A percentile compares a stretch with the other conserved stretches of the same genome.
These are phyloP conservation scores for Termitomyces sp. DNA, from an alignment of 768 basidiomycete species.

Conservation along the genomic window DNA sequence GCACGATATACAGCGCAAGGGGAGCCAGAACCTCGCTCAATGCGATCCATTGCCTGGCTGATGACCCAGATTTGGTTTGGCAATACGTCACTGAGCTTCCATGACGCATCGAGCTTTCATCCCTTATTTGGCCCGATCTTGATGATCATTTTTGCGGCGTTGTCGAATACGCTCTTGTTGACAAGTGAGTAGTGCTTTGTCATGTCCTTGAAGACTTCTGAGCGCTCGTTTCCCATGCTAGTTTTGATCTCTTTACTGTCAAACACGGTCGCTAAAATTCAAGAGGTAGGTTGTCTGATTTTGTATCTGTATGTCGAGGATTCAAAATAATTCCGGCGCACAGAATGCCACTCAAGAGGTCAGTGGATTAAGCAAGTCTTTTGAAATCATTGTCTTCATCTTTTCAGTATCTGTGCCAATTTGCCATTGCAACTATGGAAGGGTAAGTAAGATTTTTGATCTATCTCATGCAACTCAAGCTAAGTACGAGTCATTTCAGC, in stretches of 20 bases:
- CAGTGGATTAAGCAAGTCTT: neutral
- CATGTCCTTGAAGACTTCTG: neutral
- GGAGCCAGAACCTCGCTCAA: slow-evolving; percentile 22
- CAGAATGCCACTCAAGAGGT: slow-evolving; percentile 47
- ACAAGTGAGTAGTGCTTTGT: slow-evolving; percentile 51
- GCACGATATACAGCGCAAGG: slow-evolving; percentile 15
- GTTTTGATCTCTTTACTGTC: slow-evolving; percentile 46
- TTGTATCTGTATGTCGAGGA: neutral
- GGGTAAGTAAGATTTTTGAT: slow-evolving; percentile 41
- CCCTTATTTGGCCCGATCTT: slow-evolving; percentile 71
- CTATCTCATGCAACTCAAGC: neutral
- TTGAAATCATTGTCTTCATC: slow-evolving; percentile 34
- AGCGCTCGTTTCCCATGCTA: neutral
- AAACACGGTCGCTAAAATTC: slow-evolving; percentile 83
- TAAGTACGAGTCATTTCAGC: slow-evolving; percentile 26
- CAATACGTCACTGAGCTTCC: slow-evolving; percentile 59
- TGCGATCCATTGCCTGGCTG: slow-evolving; percentile 67
- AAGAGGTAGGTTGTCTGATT: slow-evolving; percentile 35
- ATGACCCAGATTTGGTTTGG: slow-evolving; percentile 89
- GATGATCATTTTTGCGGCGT: slow-evolving; percentile 74
- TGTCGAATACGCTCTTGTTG: slow-evolving; percentile 72
- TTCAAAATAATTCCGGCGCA: neutral
- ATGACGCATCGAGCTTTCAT: slow-evolving; percentile 53
- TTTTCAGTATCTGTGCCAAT: slow-evolving; percentile 79
- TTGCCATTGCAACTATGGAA: slow-evolving; percentile 81